A percentile compares a stretch with the other conserved stretches of the same genome.
Evolutionary conservation across 345 rosid species (phyloP).

Genomic region (Citrus sp.): DNA sequence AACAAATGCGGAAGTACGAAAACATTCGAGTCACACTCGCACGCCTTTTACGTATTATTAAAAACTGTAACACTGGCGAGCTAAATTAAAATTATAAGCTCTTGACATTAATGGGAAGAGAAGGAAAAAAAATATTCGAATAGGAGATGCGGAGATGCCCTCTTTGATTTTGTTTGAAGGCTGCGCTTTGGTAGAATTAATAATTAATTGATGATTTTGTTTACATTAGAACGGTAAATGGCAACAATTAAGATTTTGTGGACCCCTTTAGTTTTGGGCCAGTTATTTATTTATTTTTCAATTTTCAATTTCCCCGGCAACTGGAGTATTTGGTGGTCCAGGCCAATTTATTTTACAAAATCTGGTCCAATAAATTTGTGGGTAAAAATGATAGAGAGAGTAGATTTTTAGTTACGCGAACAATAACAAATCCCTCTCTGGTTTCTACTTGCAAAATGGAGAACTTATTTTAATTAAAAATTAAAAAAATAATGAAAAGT

Average conservation of each 20-base stretch:
- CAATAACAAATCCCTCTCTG: no score
- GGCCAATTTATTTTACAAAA: no score
- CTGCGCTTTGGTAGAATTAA: neutral
- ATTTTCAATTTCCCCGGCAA: neutral
- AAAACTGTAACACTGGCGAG: no score
- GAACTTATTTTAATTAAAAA: no score
- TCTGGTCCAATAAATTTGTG: no score
- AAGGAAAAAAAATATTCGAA: neutral
- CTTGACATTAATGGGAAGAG: neutral
- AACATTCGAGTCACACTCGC: neutral
- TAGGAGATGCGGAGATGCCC: slow-evolving; percentile 38
- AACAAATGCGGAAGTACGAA: neutral
- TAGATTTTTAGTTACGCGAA: no score
- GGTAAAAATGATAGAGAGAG: no score
- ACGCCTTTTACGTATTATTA: neutral
- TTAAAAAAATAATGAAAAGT: no score
- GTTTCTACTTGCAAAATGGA: no score
- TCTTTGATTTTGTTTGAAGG: neutral
- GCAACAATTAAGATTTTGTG: neutral
- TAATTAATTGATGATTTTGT: neutral
- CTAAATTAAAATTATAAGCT: neutral
- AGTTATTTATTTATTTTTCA: neutral
- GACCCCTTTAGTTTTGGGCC: neutral
- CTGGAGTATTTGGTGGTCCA: neutral
- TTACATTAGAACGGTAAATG: neutral